These are phyloP conservation scores for Psilocybe mexicana DNA, from an alignment of 1,284 basidiomycete genomes.

Conservation along the genomic window DNA sequence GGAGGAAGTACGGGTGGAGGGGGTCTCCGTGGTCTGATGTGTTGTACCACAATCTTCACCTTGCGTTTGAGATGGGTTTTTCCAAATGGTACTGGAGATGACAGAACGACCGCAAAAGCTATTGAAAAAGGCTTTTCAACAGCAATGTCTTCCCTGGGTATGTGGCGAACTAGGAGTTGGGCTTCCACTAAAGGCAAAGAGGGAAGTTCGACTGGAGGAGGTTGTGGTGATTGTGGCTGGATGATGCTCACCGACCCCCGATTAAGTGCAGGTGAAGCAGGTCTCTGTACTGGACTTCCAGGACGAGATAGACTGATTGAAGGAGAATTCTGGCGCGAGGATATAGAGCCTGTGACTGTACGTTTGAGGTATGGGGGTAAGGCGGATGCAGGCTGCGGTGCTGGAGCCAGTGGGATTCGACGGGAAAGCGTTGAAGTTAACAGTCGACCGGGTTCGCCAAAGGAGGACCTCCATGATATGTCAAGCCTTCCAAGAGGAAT, in stretches of 20 bases:
- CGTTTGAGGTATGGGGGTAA: constrained; percentile 73
- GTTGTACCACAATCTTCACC: constrained; percentile 63
- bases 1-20: constrained; percentile 20
- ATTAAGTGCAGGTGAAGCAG: constrained; percentile 57
- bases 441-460: constrained; percentile 79
- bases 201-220: constrained; percentile 20
- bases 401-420: constrained; percentile 56
- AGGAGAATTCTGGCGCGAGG: constrained; percentile 56
- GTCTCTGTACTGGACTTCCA: constrained; percentile 46
- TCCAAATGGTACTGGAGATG: constrained; percentile 39
- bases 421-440: constrained; percentile 82
- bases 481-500: constrained; percentile 81
- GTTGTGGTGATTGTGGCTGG: constrained; percentile 52
- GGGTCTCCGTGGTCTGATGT: constrained; percentile 46
- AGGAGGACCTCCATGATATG: constrained; percentile 79
- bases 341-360: constrained; percentile 35
- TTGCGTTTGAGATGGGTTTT: constrained; percentile 38
- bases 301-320: constrained; percentile 51
- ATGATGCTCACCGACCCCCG: constrained; percentile 40
- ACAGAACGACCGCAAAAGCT: constrained; percentile 49
- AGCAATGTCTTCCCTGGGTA: constrained; percentile 45
- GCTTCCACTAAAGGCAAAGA: constrained; percentile 48
- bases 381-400: constrained; percentile 56
- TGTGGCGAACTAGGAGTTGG: constrained; percentile 55
- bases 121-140: constrained; percentile 62